A percentile compares a stretch with the other conserved stretches of the same genome.
Evolutionary conservation across 768 basidiomycete species (phyloP).

Genomic region (Lentinula boryana): DNA sequence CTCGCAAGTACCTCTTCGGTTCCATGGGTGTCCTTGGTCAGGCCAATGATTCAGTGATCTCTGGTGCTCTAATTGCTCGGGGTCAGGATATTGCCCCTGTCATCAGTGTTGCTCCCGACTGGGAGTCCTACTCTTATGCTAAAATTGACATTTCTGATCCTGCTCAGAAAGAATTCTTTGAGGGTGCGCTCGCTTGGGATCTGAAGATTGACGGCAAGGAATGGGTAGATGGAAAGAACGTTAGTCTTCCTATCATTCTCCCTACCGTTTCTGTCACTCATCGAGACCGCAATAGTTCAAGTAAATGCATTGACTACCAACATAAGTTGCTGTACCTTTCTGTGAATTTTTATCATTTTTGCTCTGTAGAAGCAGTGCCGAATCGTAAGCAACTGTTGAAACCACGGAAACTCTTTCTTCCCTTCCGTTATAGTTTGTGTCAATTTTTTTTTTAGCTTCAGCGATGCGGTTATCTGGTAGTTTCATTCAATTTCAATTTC

Average conservation of each 20-base stretch:
- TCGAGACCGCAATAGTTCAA: conserved; percentile 22
- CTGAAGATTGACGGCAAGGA: conserved; percentile 81
- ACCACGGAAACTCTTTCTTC: too few relatives aligned
- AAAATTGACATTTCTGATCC: conserved; percentile 69
- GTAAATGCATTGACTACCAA: conserved; percentile 14
- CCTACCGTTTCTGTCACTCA: conserved; percentile 8
- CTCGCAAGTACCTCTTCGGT: conserved; percentile 94
- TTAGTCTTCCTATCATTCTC: conserved; percentile 34
- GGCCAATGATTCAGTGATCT: conserved; percentile 71
- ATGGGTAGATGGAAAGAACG: conserved; percentile 89
- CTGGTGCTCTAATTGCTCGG: conserved; percentile 78
- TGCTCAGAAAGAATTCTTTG: conserved; percentile 85
- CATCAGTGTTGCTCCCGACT: conserved; percentile 83
- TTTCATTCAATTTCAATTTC: not conserved
- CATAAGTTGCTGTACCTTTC: not conserved
- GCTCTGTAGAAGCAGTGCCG: not conserved
- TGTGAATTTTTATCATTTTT: not conserved
- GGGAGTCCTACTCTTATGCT: conserved; percentile 81
- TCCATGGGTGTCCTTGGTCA: conserved; percentile 87
- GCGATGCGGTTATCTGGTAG: not conserved
- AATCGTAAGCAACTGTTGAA: not conserved
- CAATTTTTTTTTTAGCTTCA: not conserved
- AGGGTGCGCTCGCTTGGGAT: conserved; percentile 92
- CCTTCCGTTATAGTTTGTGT: not conserved
- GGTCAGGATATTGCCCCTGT: conserved; percentile 70